These are phyloP conservation scores for Lodderomyces orthopsilosis DNA, from an alignment of 1,139 yeast species.

Conservation along the genomic window DNA sequence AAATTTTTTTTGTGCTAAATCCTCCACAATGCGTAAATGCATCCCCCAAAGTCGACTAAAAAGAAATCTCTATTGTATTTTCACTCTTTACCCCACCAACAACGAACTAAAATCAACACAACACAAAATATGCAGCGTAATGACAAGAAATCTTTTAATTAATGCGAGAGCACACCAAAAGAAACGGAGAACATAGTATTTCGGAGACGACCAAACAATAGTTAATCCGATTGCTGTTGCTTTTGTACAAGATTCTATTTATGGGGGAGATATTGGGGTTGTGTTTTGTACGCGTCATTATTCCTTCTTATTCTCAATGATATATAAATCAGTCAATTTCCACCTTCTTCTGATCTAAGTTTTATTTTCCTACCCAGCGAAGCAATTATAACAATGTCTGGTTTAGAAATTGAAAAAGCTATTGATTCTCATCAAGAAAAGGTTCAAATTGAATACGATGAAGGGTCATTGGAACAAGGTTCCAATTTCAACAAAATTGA, in stretches of 20 bases:
- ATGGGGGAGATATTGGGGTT: background rate
- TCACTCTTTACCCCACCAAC: no score
- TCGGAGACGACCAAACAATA: background rate
- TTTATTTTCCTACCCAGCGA: background rate
- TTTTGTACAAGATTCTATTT: background rate
- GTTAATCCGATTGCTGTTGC: background rate
- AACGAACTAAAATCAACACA: no score
- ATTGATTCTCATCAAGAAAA: constrained; percentile 7
- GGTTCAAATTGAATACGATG: constrained; percentile 10
- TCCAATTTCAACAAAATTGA: constrained; percentile 24
- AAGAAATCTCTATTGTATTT: no score
- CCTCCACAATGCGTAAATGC: no score
- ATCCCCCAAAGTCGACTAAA: no score
- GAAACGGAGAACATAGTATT: background rate
- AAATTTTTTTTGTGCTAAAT: no score
- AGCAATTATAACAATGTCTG: constrained; percentile 2
- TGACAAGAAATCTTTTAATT: background rate
- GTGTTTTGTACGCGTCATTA: constrained; percentile 1
- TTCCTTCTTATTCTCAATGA: background rate
- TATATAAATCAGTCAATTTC: background rate
- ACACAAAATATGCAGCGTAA: no score
- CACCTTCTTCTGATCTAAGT: background rate
- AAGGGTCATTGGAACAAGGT: constrained; percentile 14
- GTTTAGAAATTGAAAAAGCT: constrained; percentile 6
- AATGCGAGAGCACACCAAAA: background rate